Conservation (phyloP, 2,329 filamentous ascomycete genomes). For the Ilyonectria robusta region DNA sequence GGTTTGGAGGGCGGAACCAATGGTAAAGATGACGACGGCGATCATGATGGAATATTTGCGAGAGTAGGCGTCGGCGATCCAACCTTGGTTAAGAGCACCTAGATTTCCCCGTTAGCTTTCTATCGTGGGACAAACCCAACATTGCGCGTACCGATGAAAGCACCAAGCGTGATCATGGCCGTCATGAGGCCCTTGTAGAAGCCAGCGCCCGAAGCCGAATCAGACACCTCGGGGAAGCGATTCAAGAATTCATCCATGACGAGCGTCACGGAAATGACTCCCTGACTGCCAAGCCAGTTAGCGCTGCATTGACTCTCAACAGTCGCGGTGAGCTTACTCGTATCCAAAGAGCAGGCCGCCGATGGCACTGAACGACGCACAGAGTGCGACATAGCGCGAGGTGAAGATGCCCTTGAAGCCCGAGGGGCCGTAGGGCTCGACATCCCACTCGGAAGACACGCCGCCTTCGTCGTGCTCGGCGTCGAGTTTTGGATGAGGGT, state of each 20-base stretch:
- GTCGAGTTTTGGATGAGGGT: constrained; percentile 30
- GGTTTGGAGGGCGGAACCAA: constrained; percentile 61
- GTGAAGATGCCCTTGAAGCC: constrained; percentile 51
- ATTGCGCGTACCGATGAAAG: constrained; percentile 56
- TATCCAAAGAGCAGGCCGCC: constrained; percentile 58
- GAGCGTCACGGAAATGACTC: constrained; percentile 57
- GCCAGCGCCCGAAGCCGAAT: constrained; percentile 55
- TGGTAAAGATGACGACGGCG: constrained; percentile 53
- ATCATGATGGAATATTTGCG: constrained; percentile 53
- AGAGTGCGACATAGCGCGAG: constrained; percentile 52
- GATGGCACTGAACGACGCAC: constrained; percentile 53
- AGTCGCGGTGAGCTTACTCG: constrained; percentile 32
- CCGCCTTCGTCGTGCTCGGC: constrained; percentile 42
- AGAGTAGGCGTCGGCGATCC: constrained; percentile 52
- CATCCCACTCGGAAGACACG: constrained; percentile 30
- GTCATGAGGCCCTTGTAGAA: constrained; percentile 61
- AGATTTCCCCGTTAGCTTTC: not conserved
- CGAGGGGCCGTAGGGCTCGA: constrained; percentile 45
- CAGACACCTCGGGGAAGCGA: constrained; percentile 51
- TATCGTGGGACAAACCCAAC: not conserved
- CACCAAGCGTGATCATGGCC: constrained; percentile 62
- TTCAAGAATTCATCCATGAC: constrained; percentile 54
- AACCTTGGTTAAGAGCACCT: constrained; percentile 60
- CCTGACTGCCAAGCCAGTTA: constrained; percentile 47
- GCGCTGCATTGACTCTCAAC: not conserved